Evolutionary conservation across 805 yeast genomes (phyloP).

Genomic region (Lachancea quebecensis): DNA sequence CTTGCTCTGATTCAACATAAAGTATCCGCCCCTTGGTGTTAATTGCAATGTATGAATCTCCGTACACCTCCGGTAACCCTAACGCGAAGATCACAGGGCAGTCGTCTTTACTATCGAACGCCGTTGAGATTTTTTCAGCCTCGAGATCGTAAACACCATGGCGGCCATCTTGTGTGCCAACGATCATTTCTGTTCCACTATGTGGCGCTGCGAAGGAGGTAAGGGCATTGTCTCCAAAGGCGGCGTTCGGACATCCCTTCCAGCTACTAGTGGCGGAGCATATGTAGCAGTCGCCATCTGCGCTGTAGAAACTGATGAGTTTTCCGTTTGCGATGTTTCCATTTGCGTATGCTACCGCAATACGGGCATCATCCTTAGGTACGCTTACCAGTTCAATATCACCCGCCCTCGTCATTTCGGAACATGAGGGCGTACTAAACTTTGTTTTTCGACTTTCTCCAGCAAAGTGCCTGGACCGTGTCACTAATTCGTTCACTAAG

Average conservation of each 20-base stretch:
- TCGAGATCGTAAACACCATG: conserved; percentile 1
- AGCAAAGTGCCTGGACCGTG: conserved; percentile 3
- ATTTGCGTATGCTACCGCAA: background rate
- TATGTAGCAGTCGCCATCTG: background rate
- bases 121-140: background rate
- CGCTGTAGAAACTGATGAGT: background rate
- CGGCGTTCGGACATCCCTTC: too few species aligned
- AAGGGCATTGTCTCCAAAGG: too few species aligned
- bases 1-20: background rate
- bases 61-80: background rate
- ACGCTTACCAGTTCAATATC: background rate
- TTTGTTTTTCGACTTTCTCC: conserved; percentile 3
- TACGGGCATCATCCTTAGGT: background rate
- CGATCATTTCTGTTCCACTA: background rate
- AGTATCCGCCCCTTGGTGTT: background rate
- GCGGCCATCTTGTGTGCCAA: conserved; percentile 2
- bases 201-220: background rate
- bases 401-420: conserved; percentile 14
- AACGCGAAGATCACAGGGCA: background rate
- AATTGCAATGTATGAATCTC: conserved; percentile 1
- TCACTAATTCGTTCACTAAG: background rate
- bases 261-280: too few species aligned
- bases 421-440: conserved; percentile 7
- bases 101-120: background rate
- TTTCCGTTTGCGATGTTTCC: conserved; percentile 8